Evolutionary conservation across 2,329 filamentous ascomycete species (phyloP).

Genomic region (Magnaporthiopsis rhizophila): DNA sequence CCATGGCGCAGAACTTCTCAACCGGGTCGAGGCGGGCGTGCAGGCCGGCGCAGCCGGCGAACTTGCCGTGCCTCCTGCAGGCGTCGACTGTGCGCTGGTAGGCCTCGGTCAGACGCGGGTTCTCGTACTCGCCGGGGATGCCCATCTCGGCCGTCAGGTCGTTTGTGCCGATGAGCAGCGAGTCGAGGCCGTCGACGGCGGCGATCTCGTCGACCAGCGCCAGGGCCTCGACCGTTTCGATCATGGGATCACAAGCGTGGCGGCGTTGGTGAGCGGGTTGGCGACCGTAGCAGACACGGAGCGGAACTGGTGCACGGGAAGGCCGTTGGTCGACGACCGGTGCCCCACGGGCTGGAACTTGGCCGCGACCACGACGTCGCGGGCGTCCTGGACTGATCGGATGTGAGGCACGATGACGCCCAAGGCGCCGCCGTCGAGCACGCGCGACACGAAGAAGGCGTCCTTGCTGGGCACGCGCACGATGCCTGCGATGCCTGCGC

Average conservation of each 20-base stretch:
- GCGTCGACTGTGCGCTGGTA: conserved; percentile 22
- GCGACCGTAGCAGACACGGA: conserved; percentile 9
- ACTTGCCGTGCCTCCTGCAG: conserved; percentile 22
- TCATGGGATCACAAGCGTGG: conserved; percentile 20
- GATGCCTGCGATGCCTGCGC: conserved; percentile 30
- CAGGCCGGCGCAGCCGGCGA: conserved; percentile 26
- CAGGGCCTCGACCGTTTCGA: conserved; percentile 25
- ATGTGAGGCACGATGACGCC: conserved; percentile 34
- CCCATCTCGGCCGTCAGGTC: conserved; percentile 31
- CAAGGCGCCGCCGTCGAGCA: conserved; percentile 31
- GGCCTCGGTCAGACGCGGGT: conserved; percentile 11
- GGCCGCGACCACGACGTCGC: conserved; percentile 12
- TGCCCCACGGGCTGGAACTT: conserved; percentile 20
- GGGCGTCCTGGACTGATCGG: conserved; percentile 20
- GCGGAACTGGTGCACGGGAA: conserved; percentile 17
- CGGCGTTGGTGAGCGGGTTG: conserved; percentile 10
- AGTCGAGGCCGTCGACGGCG: conserved; percentile 30
- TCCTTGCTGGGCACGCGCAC: conserved; percentile 32
- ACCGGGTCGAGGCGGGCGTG: conserved; percentile 25
- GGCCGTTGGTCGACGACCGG: conserved; percentile 15
- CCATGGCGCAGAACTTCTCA: conserved; percentile 28
- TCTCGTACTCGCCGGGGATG: conserved; percentile 30
- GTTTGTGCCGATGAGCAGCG: conserved; percentile 30
- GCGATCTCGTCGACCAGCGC: conserved; percentile 31
- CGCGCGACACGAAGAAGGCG: conserved; percentile 27